Conservation (phyloP, 2,329 filamentous ascomycete genomes). For the Talaromyces sp. region DNA sequence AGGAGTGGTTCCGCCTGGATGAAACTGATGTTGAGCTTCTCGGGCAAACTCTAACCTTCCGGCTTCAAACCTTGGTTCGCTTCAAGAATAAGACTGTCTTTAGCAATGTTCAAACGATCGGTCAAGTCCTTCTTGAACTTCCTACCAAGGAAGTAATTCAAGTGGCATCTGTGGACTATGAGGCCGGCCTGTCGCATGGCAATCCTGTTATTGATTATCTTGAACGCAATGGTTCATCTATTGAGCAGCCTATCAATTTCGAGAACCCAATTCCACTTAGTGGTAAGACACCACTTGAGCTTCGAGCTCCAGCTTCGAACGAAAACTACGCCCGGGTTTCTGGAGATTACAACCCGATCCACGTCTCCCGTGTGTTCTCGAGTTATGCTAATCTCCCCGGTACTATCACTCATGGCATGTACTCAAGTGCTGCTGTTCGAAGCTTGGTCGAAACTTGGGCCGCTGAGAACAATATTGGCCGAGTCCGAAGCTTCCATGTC, state of each 20-base stretch:
- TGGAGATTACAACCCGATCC: slow-evolving; percentile 97
- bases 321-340: slow-evolving; percentile 97
- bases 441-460: slow-evolving; percentile 98
- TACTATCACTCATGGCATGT: slow-evolving; percentile 99
- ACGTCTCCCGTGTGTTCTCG: slow-evolving; percentile 94
- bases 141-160: slow-evolving; percentile 97
- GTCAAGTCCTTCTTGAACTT: slow-evolving; percentile 87
- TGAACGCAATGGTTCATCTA: slow-evolving; percentile 79
- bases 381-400: slow-evolving; percentile 92
- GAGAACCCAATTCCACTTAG: slow-evolving; percentile 95
- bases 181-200: slow-evolving; percentile 82
- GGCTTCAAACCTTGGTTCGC: slow-evolving; percentile 80
- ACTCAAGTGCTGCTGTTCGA: slow-evolving; percentile 92
- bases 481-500: slow-evolving; percentile 94
- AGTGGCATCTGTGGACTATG: slow-evolving; percentile 94
- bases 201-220: slow-evolving; percentile 98
- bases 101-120: slow-evolving; percentile 84
- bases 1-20: slow-evolving; percentile 92
- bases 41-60: slow-evolving; percentile 92
- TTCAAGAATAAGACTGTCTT: slow-evolving; percentile 95
- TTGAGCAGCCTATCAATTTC: slow-evolving; percentile 94
- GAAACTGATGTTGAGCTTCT: slow-evolving; percentile 82
- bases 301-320: slow-evolving; percentile 91
- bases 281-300: slow-evolving; percentile 79
- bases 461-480: slow-evolving; percentile 95